Evolutionary conservation across 2,329 filamentous ascomycete species (phyloP), one percentile per base, ranked within the genome.

Genomic region (Massarina eburnea): DNA sequence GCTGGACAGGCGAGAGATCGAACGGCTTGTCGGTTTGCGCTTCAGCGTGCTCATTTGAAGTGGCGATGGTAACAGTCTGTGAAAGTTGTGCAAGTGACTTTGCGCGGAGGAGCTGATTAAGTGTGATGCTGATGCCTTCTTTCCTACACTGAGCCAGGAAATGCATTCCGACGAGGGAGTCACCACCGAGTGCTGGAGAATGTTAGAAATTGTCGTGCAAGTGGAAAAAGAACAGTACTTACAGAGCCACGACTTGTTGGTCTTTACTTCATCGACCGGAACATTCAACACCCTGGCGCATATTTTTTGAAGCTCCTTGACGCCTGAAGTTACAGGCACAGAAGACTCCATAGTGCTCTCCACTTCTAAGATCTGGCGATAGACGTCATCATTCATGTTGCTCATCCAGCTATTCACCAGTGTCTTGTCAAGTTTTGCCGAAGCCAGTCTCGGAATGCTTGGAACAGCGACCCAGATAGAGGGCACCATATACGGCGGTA

Each of bases 391-490:
- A n/a, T 72, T 65, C 52, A 74, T 65, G 32, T 55, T 58, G 18
- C 74, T 71, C 3, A 80, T 48, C 78, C 78, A 80, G 1, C 57
- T 54, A 2, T 66, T 65, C 14, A 75, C 61, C 38, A 57, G 57
- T 46, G 64, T 64, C 41, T 58, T 56, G 44, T 68, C 64, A 5
- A 62, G 43, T 43, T 68, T 68, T n/a, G 59, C 47, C 1, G 64
- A 66, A 26, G 56, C 57, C 10, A 66, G 32, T 5, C 45, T 46
- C 8, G 65, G 65, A 39, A 68, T 58, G 4, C 66, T 49, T 48
- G 67, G 54, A 26, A 75, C 60, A 3, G 71, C 70, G 51, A 66
- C 57, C 69, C 71, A 68, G 2, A 64, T 45, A 12, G 49, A 43
- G 1, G 64, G 65, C 3, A 67, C 54, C 64, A 68, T 68, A 39